Percentiles rank a stretch among this genome's conserved stretches.
Evolutionary conservation across 108 stramenopile species (phyloP).

Genomic region (Halocafeteria seosinensis): DNA sequence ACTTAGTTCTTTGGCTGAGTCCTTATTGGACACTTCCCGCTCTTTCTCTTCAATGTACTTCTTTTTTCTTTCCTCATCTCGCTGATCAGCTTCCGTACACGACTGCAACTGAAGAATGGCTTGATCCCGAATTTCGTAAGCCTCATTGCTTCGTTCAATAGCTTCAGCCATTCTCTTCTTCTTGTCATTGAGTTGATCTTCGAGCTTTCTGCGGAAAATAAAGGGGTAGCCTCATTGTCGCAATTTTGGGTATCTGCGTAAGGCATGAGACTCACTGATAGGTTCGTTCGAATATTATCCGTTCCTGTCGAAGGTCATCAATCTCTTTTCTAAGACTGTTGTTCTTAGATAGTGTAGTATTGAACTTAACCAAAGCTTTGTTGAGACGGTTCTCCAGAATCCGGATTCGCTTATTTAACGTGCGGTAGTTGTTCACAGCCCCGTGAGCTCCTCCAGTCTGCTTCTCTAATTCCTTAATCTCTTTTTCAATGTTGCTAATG

Average conservation of each 20-base stretch:
- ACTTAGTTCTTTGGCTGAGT: no score
- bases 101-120: conserved; percentile 35
- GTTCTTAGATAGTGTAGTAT: conserved; percentile 54
- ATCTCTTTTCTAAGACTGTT: conserved; percentile 55
- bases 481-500: no score
- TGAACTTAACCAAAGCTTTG: conserved; percentile 63
- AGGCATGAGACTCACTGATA: conserved; percentile 56
- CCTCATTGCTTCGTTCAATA: conserved; percentile 57
- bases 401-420: conserved; percentile 53
- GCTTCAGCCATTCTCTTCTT: conserved; percentile 59
- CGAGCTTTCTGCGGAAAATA: no score
- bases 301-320: conserved; percentile 56
- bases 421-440: conserved; percentile 42
- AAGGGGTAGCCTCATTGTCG: no score
- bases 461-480: no score
- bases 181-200: conserved; percentile 48
- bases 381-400: conserved; percentile 65
- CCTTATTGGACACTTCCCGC: neutral
- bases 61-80: conserved; percentile 47
- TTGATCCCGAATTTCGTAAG: conserved; percentile 65
- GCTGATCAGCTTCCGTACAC: neutral
- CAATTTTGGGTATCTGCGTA: no score
- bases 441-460: conserved; percentile 66
- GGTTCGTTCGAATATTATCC: conserved; percentile 59
- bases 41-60: conserved; percentile 24